phyloP scores from a whole-genome alignment of 2,329 filamentous ascomycete species.

The Aspergillus calidoustus region DNA sequence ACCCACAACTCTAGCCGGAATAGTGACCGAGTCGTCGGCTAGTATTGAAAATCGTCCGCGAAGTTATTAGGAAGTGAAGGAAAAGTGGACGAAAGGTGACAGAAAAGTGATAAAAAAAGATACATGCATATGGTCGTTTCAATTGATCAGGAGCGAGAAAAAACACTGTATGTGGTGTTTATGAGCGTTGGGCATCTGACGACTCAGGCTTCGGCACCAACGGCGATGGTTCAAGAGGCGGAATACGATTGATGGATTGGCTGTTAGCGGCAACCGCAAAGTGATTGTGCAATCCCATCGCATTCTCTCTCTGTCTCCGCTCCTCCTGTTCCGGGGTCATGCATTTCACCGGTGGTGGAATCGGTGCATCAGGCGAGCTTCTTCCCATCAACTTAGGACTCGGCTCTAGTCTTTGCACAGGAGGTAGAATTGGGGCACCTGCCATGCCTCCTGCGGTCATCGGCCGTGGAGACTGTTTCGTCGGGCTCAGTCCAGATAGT shows the following conservation, averaged over 20 bases:
- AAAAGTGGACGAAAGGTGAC: neutral
- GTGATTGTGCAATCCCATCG: constrained; percentile 30
- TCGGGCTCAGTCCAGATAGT: constrained; percentile 52
- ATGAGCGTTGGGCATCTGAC: constrained; percentile 8
- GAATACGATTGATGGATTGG: constrained; percentile 38
- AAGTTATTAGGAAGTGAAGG: neutral
- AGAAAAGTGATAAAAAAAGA: neutral
- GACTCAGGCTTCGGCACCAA: constrained; percentile 31
- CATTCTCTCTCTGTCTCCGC: constrained; percentile 44
- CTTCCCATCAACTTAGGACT: constrained; percentile 51
- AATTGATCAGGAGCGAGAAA: neutral
- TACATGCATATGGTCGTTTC: neutral
- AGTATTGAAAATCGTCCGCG: neutral
- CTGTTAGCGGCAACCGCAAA: constrained; percentile 26
- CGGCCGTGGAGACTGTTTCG: constrained; percentile 49
- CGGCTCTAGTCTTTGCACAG: constrained; percentile 46
- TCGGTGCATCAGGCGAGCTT: constrained; percentile 47
- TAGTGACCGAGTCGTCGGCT: neutral
- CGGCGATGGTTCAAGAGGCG: constrained; percentile 36
- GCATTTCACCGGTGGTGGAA: constrained; percentile 47
- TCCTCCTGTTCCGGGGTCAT: constrained; percentile 51
- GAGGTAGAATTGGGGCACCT: constrained; percentile 44
- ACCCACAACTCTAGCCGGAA: neutral
- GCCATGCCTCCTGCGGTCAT: constrained; percentile 40
- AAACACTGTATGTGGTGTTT: neutral